Conservation (phyloP, 2,329 filamentous ascomycete genomes). For the Aspergillus sp. region DNA sequence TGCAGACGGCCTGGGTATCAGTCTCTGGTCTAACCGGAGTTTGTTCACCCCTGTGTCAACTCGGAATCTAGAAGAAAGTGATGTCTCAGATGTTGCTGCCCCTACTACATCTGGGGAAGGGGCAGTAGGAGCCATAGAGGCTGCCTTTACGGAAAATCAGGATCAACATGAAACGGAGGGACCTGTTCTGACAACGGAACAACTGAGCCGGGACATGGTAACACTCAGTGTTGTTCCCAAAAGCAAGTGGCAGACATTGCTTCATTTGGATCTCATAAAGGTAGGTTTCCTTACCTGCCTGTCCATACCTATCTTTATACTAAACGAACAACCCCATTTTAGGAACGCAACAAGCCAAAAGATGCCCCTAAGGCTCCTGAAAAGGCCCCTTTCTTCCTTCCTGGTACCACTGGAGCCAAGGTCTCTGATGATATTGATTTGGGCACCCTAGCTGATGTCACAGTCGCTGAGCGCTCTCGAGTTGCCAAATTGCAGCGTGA, state of each 20-base stretch:
- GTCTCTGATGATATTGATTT: conserved; percentile 24
- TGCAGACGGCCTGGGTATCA: conserved; percentile 79
- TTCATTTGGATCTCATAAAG: conserved; percentile 86
- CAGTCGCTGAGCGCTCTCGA: conserved; percentile 57
- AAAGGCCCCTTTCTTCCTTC: conserved; percentile 93
- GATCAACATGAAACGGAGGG: conserved; percentile 49
- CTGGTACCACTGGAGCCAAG: conserved; percentile 35
- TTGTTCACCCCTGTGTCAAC: conserved; percentile 88
- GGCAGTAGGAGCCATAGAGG: conserved; percentile 70
- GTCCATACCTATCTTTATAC: conserved; percentile 10
- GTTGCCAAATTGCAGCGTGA: conserved; percentile 64
- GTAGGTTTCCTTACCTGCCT: conserved; percentile 22
- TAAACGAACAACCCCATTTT: conserved; percentile 8
- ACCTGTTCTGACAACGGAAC: conserved; percentile 62
- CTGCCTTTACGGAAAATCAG: conserved; percentile 63
- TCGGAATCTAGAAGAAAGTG: conserved; percentile 74
- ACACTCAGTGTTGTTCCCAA: conserved; percentile 87
- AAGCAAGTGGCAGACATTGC: conserved; percentile 87
- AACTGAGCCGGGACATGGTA: conserved; percentile 77
- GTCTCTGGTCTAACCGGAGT: conserved; percentile 92
- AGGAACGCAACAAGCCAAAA: conserved; percentile 89
- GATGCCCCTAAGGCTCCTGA: conserved; percentile 89
- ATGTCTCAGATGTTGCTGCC: conserved; percentile 62
- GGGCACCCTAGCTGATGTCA: conserved; percentile 27
- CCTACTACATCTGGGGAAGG: conserved; percentile 82